Conservation (phyloP, 2,329 filamentous ascomycete genomes). For the Curvularia lunata region DNA sequence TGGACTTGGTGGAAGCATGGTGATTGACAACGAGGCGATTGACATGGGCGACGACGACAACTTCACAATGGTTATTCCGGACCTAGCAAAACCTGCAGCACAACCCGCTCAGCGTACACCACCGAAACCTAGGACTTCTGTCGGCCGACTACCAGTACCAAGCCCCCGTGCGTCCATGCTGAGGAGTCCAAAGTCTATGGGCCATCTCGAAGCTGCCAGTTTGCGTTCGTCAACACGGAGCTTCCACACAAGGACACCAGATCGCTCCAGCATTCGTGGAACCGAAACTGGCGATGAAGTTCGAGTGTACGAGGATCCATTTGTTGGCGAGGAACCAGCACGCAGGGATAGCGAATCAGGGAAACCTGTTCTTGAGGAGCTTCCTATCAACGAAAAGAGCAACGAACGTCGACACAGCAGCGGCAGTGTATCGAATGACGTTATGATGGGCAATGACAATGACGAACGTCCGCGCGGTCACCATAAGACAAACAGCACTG, state of each 20-base stretch:
- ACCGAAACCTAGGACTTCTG: conserved; percentile 36
- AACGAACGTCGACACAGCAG: conserved; percentile 43
- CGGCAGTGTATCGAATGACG: conserved; percentile 33
- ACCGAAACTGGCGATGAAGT: conserved; percentile 52
- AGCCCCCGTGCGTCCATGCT: conserved; percentile 37
- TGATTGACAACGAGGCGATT: conserved; percentile 48
- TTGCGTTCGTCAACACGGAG: conserved; percentile 36
- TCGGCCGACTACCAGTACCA: conserved; percentile 34
- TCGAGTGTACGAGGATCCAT: conserved; percentile 62
- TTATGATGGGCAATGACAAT: conserved; percentile 35
- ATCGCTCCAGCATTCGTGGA: conserved; percentile 42
- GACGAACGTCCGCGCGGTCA: conserved; percentile 41
- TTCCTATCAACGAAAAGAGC: conserved; percentile 58
- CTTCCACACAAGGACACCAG: conserved; percentile 41
- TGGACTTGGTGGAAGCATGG: conserved; percentile 48
- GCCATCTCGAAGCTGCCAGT: conserved; percentile 24
- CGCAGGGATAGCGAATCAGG: conserved; percentile 40
- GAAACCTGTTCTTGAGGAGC: conserved; percentile 57
- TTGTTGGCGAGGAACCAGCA: conserved; percentile 48
- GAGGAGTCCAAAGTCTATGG: conserved; percentile 42
- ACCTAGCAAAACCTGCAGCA: conserved; percentile 36
- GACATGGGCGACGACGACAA: conserved; percentile 54
- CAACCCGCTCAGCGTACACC: conserved; percentile 43
- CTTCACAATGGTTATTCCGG: conserved; percentile 60
- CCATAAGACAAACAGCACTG: conserved; percentile 49